Evolutionary conservation across 176 grass and related monocot genomes (phyloP).

Genomic region (Aechmea fasciata): DNA sequence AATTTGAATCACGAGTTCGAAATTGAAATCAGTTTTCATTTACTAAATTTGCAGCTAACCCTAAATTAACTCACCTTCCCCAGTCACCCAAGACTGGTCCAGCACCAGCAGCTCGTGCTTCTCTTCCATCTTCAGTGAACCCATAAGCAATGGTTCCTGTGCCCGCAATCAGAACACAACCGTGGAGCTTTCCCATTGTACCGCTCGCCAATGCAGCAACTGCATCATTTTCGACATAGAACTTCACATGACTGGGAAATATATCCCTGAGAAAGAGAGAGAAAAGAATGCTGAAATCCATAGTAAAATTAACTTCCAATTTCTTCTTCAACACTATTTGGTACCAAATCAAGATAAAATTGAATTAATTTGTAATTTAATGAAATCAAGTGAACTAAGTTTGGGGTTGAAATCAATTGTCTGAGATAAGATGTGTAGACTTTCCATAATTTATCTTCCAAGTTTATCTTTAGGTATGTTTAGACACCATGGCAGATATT

Average conservation of each 20-base stretch:
- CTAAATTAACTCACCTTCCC: conserved; percentile 55
- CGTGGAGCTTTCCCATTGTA: conserved; percentile 91
- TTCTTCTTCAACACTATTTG: no score
- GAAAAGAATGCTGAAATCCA: background rate
- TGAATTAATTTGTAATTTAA: no score
- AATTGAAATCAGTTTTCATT: no score
- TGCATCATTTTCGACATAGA: conserved; percentile 95
- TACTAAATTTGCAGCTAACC: background rate
- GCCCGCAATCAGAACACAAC: conserved; percentile 90
- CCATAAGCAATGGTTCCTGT: conserved; percentile 96
- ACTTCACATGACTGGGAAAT: conserved; percentile 57
- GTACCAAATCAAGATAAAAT: no score
- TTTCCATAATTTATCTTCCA: no score
- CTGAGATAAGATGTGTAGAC: no score
- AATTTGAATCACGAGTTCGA: no score
- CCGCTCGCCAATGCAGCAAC: conserved; percentile 90
- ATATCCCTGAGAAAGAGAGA: conserved; percentile 38
- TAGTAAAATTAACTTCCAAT: background rate
- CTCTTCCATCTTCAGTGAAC: conserved; percentile 80
- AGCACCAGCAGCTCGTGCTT: conserved; percentile 88
- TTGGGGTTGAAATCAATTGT: no score
- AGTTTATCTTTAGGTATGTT: no score
- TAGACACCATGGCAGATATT: no score
- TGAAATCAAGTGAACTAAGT: no score
- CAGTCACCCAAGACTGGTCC: conserved; percentile 93